Evolutionary conservation across 192 early-diverging fungal species (phyloP), one percentile per base, ranked within the genome.

Genomic region (Linnemannia zychae): DNA sequence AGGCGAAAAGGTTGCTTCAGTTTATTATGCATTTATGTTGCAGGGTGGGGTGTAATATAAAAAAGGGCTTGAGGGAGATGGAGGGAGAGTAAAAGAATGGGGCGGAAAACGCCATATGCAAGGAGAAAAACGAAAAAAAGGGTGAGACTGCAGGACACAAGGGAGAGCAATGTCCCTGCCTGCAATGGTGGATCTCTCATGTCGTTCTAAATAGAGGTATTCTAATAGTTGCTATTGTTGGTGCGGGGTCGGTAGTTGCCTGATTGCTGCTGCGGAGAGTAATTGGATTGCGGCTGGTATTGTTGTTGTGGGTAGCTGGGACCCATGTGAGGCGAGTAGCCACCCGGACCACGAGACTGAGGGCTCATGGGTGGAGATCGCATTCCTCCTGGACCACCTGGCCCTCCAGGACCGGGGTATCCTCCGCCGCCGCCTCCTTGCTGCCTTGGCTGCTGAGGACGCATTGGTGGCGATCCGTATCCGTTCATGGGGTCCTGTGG

Each of bases 391-490:
- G 70, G 13, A 31, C 70, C 2, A 33, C 70, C 70, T 47, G 70
- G 13, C 7, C 46, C 70, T 6, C 16, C 34, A 16, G 69, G 69
- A 18, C 70, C 24, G 38, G 40, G 31, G 44, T 40, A 71, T 73
- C 71, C 47, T 52, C 48, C 48, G 17, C 28, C 1, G 24, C 31
- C 40, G 38, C 37, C 37, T 28, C 34, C 44, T 28, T 3, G 49
- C 53, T n/a, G 57, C 13, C 57, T 53, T 22, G 18, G 57, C 22
- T 63, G 57, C 31, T 24, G 28, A 36, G 52, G 44, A 38, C 53
- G 31, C 38, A 53, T 33, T 36, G 77, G 77, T 2, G 76, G 76
- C 4, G 75, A 77, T 69, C 75, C 20, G 20, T 53, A 66, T 60
- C 38, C 53, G 77, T 33, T 69, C 57, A 63, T 72, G 20, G 37